These are phyloP conservation scores for Cladophialophora bantiana DNA, from an alignment of 2,329 filamentous ascomycete species.

Conservation along the genomic window DNA sequence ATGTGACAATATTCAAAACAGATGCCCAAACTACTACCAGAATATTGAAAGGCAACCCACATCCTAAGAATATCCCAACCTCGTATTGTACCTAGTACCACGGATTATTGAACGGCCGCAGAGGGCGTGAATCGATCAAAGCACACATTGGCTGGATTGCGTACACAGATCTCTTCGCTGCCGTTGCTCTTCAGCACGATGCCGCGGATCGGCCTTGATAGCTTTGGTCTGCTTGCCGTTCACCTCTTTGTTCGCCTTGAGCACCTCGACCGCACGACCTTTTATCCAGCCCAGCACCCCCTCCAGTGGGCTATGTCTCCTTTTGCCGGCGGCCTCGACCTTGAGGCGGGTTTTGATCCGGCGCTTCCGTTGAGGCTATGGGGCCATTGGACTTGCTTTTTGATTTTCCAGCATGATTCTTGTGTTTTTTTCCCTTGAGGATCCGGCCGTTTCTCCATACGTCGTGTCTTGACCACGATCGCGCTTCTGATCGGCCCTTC, in stretches of 20 bases:
- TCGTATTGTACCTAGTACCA: not conserved
- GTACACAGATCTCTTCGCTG: conserved; percentile 14
- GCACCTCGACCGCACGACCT: conserved; percentile 52
- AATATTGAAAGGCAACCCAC: not conserved
- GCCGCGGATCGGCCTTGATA: not conserved
- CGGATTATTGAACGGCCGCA: not conserved
- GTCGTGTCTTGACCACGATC: conserved; percentile 10
- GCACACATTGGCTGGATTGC: conserved; percentile 19
- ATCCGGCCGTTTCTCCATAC: conserved; percentile 24
- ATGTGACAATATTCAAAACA: conserved; percentile 46
- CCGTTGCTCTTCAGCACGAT: conserved; percentile 5
- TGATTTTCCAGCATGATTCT: not conserved
- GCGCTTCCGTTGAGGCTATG: conserved; percentile 10
- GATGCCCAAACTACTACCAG: conserved; percentile 14
- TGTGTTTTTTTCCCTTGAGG: not conserved
- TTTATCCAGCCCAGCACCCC: conserved; percentile 44
- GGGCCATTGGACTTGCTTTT: not conserved
- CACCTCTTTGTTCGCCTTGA: conserved; percentile 49
- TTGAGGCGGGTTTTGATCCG: conserved; percentile 34
- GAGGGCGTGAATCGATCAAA: not conserved
- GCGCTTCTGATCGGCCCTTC: conserved; percentile 14
- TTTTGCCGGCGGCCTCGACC: not conserved
- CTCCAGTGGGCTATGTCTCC: not conserved
- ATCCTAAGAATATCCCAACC: too few relatives aligned
- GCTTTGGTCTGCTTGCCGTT: conserved; percentile 26